Percentiles rank a stretch among this genome's conserved stretches.
These are phyloP conservation scores for Phytophthora tentaculata DNA, from an alignment of 352 stramenopile genomes.

Conservation along the genomic window DNA sequence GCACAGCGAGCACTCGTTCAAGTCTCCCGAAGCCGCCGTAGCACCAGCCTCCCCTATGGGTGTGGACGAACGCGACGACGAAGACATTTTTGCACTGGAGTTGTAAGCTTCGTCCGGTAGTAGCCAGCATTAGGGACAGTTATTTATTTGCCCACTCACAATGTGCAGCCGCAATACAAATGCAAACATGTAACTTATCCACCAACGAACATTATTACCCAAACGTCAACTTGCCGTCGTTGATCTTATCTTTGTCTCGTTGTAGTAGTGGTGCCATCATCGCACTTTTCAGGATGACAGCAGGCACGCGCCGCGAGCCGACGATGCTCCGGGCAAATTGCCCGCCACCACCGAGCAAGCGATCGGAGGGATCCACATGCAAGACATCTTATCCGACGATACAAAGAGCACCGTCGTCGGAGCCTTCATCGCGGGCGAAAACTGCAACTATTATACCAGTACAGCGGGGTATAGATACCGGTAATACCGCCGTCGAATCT, in stretches of 20 bases:
- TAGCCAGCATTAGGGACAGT: slow-evolving; percentile 3
- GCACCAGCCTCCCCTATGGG: slow-evolving; percentile 12
- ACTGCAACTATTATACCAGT: too few relatives aligned
- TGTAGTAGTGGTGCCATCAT: slow-evolving; percentile 13
- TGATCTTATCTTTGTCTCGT: slow-evolving; percentile 33
- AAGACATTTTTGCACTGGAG: slow-evolving; percentile 80
- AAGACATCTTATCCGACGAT: neutral
- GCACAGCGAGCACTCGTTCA: slow-evolving; percentile 5
- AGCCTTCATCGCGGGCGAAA: too few relatives aligned
- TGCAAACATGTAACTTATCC: slow-evolving; percentile 34
- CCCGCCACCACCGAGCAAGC: slow-evolving; percentile 1
- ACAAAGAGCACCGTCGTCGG: neutral
- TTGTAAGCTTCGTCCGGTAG: slow-evolving; percentile 38
- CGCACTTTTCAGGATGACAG: slow-evolving; percentile 2
- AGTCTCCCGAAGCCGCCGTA: neutral
- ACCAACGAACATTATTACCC: slow-evolving; percentile 19
- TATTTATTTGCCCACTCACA: slow-evolving; percentile 43
- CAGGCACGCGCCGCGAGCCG: slow-evolving; percentile 3
- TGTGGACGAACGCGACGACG: slow-evolving; percentile 47
- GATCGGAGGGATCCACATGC: slow-evolving; percentile 7
- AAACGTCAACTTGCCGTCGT: slow-evolving; percentile 6
- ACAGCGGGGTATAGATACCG: too few relatives aligned
- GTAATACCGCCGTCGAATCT: slow-evolving; percentile 4
- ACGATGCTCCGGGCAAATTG: slow-evolving; percentile 1
- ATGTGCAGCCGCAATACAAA: slow-evolving; percentile 7